Percentiles rank a stretch among this genome's conserved stretches.
Evolutionary conservation across 1,284 basidiomycete genomes (phyloP).

Genomic region (Cutaneotrichosporon cyanovorans): DNA sequence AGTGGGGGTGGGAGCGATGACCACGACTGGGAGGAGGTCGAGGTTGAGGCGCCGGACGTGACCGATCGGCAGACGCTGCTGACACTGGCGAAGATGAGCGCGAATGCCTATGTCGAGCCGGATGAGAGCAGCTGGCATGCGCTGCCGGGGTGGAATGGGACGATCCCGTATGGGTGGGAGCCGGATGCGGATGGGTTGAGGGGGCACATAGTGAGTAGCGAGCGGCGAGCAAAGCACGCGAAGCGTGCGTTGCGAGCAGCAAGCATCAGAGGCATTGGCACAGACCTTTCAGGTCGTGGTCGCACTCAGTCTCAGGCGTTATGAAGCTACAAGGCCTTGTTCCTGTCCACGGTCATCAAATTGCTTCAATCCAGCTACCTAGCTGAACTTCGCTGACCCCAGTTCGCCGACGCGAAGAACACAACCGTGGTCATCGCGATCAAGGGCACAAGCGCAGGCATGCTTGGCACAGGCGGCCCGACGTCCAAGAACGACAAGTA

Average conservation of each 20-base stretch:
- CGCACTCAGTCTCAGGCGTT: no score
- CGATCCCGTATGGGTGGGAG: slow-evolving; percentile 88
- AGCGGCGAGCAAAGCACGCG: no score
- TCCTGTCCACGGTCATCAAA: no score
- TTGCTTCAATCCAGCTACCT: no score
- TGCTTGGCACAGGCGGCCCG: slow-evolving; percentile 73
- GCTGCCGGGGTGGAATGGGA: slow-evolving; percentile 57
- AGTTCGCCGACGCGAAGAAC: slow-evolving; percentile 74
- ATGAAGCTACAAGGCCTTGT: no score
- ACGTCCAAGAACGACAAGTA: slow-evolving; percentile 85
- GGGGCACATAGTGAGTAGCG: slow-evolving; percentile 59
- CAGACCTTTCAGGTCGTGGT: no score
- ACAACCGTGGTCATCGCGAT: slow-evolving; percentile 79
- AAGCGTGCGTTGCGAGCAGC: no score
- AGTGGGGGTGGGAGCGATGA: slow-evolving; percentile 48
- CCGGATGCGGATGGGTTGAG: slow-evolving; percentile 77
- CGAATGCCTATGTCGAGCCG: slow-evolving; percentile 71
- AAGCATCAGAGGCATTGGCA: no score
- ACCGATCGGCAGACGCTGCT: slow-evolving; percentile 68
- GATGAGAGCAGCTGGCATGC: slow-evolving; percentile 69
- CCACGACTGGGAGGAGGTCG: slow-evolving; percentile 50
- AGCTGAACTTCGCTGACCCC: not conserved
- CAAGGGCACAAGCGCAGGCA: slow-evolving; percentile 82
- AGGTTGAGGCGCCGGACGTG: slow-evolving; percentile 54
- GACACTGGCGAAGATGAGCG: slow-evolving; percentile 86